These are phyloP conservation scores for Diaporthe vaccinii DNA, from an alignment of 2,329 filamentous ascomycete species.

Conservation along the genomic window DNA sequence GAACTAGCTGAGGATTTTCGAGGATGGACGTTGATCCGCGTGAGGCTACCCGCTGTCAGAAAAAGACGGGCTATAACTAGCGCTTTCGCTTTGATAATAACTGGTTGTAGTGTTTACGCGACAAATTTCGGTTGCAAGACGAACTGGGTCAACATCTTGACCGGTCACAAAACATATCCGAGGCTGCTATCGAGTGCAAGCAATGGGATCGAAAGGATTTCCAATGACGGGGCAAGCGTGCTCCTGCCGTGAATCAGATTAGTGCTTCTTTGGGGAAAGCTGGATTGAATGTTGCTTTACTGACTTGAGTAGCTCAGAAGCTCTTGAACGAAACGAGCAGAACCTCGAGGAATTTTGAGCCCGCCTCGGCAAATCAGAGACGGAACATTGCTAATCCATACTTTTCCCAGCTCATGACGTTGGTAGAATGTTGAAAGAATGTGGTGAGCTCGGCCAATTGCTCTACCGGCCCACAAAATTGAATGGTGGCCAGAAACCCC, in stretches of 20 bases:
- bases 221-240: not conserved
- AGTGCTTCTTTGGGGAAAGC: constrained; percentile 7
- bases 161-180: not conserved
- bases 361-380: not conserved
- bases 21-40: not conserved
- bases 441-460: not conserved
- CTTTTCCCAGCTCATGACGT: too few species aligned
- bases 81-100: not conserved
- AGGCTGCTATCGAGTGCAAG: not conserved
- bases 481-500: not conserved
- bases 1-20: not conserved
- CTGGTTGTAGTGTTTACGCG: constrained; percentile 3
- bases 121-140: not conserved
- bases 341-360: not conserved
- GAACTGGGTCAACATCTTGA: not conserved
- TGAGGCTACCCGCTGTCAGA: not conserved
- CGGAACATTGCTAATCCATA: not conserved
- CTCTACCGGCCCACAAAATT: not conserved
- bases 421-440: not conserved
- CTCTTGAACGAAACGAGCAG: not conserved
- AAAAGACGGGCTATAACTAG: not conserved
- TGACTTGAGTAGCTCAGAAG: not conserved
- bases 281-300: not conserved
- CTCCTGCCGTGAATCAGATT: not conserved
- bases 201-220: not conserved